phyloP scores from a whole-genome alignment of 106 monocot genomes.

The Cymbidium sinense region DNA sequence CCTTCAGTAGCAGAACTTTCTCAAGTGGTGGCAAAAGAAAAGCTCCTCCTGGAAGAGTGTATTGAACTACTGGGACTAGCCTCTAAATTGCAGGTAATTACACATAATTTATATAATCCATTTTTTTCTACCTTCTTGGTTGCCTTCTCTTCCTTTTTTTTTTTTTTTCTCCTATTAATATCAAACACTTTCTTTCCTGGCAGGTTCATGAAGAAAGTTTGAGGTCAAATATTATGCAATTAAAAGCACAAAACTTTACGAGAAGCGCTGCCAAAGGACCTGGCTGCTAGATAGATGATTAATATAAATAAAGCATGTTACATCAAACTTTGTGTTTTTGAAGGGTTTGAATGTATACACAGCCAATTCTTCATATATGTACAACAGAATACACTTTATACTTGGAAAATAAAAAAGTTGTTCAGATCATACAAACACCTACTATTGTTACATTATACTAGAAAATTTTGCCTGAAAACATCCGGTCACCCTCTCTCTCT shows the following conservation, averaged over 20 bases:
- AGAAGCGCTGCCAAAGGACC: neutral
- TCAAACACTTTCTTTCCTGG: neutral
- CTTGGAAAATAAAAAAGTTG: too few relatives aligned
- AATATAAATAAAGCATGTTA: neutral
- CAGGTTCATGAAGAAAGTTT: conserved; percentile 48
- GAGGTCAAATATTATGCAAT: conserved; percentile 32
- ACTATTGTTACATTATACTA: too few relatives aligned
- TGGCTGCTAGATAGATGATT: neutral
- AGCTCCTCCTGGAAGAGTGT: conserved; percentile 23
- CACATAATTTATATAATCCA: neutral
- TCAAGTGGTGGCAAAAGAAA: conserved; percentile 24
- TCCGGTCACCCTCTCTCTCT: too few relatives aligned
- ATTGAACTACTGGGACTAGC: conserved; percentile 14
- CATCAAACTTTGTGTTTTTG: neutral
- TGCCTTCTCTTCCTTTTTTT: too few relatives aligned
- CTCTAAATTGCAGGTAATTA: conserved; percentile 24
- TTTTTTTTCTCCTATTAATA: neutral
- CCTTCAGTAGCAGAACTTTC: conserved; percentile 21
- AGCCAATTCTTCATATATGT: neutral
- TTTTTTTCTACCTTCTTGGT: neutral
- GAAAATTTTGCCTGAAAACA: too few relatives aligned
- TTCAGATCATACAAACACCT: too few relatives aligned
- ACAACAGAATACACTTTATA: neutral
- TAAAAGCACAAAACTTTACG: neutral
- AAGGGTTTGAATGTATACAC: neutral